Conservation (phyloP, 2,329 filamentous ascomycete species). For the Stromatinia cepivora region DNA sequence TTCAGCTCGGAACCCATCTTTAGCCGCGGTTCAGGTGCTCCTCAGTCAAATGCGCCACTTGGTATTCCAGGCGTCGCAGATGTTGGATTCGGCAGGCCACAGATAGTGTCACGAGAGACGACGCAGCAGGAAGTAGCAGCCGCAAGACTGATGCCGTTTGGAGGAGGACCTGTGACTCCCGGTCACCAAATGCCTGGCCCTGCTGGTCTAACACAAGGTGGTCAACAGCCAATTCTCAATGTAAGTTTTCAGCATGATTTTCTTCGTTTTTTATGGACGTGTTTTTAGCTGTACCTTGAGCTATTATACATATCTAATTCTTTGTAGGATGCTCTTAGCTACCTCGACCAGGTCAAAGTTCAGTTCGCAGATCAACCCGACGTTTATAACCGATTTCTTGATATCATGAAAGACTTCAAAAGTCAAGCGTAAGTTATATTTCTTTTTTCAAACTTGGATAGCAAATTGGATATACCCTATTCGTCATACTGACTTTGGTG, state of each 20-base stretch:
- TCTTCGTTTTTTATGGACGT: conserved; percentile 25
- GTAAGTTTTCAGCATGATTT: conserved; percentile 46
- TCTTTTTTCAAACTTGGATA: background rate
- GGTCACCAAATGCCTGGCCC: conserved; percentile 40
- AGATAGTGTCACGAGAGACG: conserved; percentile 36
- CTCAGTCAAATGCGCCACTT: conserved; percentile 48
- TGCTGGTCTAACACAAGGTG: conserved; percentile 63
- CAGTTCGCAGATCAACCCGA: conserved; percentile 96
- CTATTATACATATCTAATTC: conserved; percentile 24
- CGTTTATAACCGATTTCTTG: conserved; percentile 93
- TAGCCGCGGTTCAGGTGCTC: conserved; percentile 14
- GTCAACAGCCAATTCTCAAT: conserved; percentile 82
- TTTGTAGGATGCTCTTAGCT: conserved; percentile 76
- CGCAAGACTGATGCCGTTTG: conserved; percentile 63
- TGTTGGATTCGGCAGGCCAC: conserved; percentile 61
- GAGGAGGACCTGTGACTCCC: conserved; percentile 41
- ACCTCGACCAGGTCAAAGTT: conserved; percentile 97
- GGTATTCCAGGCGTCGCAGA: conserved; percentile 59
- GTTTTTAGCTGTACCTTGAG: background rate
- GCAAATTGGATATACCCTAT: conserved; percentile 29
- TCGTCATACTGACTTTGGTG: background rate
- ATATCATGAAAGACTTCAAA: conserved; percentile 99
- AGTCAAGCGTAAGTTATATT: conserved; percentile 74
- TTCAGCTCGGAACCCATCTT: conserved; percentile 54
- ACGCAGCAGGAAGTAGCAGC: conserved; percentile 50